Conservation (phyloP, 352 stramenopile species). For the Phytophthora citricola region DNA sequence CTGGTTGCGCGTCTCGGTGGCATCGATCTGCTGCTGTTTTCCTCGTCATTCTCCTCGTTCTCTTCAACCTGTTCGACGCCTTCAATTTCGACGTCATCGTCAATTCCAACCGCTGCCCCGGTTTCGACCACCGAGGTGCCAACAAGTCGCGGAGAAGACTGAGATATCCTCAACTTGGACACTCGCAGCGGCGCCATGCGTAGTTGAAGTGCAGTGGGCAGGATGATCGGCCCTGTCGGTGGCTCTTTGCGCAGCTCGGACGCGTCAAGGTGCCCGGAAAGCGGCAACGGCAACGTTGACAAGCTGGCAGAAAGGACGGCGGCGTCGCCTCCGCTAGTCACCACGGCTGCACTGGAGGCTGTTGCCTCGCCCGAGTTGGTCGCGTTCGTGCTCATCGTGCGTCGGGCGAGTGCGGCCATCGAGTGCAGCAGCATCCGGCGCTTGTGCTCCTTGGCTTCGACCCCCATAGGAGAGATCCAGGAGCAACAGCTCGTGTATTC, state of each 20-base stretch:
- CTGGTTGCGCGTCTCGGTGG: constrained; percentile 22
- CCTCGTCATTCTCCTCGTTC: constrained; percentile 14
- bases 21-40: constrained; percentile 7
- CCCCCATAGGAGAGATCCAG: constrained; percentile 37
- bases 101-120: not conserved
- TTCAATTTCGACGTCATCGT: constrained; percentile 6
- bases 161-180: constrained; percentile 27
- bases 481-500: constrained; percentile 15
- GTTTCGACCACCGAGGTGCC: constrained; percentile 30
- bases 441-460: constrained; percentile 45
- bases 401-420: constrained; percentile 45
- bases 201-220: constrained; percentile 13
- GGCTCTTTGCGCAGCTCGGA: constrained; percentile 22
- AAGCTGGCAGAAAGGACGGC: constrained; percentile 35
- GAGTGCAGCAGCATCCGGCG: constrained; percentile 43
- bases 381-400: constrained; percentile 18
- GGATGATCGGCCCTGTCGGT: constrained; percentile 18
- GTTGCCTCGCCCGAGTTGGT: constrained; percentile 3
- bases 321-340: constrained; percentile 22
- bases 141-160: constrained; percentile 36
- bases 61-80: constrained; percentile 21
- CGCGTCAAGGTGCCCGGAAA: constrained; percentile 16
- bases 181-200: constrained; percentile 19
- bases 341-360: constrained; percentile 6
- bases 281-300: constrained; percentile 30